Evolutionary conservation across 1,284 basidiomycete genomes (phyloP).

Genomic region (Leccinum pachyderme): DNA sequence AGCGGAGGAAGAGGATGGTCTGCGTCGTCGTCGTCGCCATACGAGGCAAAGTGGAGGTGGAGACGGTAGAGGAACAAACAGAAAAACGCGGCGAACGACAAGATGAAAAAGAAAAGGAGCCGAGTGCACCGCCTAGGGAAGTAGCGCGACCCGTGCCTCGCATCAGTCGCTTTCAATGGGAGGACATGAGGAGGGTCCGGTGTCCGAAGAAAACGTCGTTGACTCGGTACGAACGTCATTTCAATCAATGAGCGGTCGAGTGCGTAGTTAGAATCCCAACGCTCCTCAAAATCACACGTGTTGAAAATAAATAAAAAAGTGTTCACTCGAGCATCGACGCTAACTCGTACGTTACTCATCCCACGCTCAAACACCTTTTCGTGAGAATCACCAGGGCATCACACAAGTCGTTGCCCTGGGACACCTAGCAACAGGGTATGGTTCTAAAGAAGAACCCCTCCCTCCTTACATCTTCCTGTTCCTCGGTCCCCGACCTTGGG

Average conservation of each 20-base stretch:
- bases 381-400: not conserved
- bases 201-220: constrained; percentile 9
- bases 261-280: not conserved
- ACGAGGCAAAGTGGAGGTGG: not conserved
- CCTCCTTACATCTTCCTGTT: not conserved
- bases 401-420: not conserved
- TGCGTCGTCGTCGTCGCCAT: constrained; percentile 1
- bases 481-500: not conserved
- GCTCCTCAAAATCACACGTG: not conserved
- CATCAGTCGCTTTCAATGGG: constrained; percentile 18
- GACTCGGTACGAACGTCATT: constrained; percentile 11
- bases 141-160: not conserved
- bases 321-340: not conserved
- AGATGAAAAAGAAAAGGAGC: constrained; percentile 16
- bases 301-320: not conserved
- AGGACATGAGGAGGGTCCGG: constrained; percentile 15
- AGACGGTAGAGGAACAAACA: constrained; percentile 21
- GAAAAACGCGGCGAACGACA: constrained; percentile 11
- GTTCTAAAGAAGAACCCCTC: not conserved
- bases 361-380: not conserved
- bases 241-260: not conserved
- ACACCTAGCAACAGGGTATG: not conserved
- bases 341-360: not conserved
- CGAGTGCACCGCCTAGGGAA: constrained; percentile 19
- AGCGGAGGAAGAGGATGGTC: constrained; percentile 40